Conservation (phyloP, 176 grass and related monocot species). For the bread wheat (Triticum aestivum) region IWGSC_CS_RefSeq_v2.1 NC_057799.1:299927340-299927839, state of each 20-base stretch:
- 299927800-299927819: too few relatives aligned
- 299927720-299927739: conserved; percentile 13
- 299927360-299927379: conserved; percentile 68
- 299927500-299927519: not conserved
- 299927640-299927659: conserved; percentile 11
- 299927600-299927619: not conserved
- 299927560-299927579: not conserved
- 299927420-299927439: conserved; percentile 75
- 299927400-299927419: conserved; percentile 91
- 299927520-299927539: not conserved
- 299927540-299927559: conserved; percentile 22
- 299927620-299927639: not conserved
- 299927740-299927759: conserved; percentile 20
- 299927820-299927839: too few relatives aligned
- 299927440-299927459: conserved; percentile 82
- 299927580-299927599: not conserved
- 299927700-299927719: not conserved
- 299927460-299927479: conserved; percentile 81
- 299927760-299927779: not conserved
- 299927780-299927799: not conserved
- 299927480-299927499: conserved; percentile 74
- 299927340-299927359: conserved; percentile 82
- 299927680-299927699: not conserved
- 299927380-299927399: conserved; percentile 70
- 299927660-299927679: not conserved